phyloP scores from a whole-genome alignment of 1,284 basidiomycete genomes.

The Trichosporon ovoides region DNA sequence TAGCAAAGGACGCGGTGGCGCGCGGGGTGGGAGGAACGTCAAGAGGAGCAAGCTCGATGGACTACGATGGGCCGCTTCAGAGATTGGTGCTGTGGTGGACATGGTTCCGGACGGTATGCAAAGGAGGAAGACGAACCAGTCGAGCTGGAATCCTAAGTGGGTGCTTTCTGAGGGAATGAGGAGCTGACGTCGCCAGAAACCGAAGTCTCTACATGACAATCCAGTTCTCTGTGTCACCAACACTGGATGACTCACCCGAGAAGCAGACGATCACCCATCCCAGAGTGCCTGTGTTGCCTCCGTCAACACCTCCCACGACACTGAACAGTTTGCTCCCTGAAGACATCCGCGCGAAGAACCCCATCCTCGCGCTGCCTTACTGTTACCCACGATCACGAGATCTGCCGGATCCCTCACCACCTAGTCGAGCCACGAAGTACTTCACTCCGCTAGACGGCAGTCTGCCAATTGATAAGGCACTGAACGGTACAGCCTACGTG shows the following conservation, averaged over 20 bases:
- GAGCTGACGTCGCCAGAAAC: conserved; percentile 15
- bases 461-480: conserved; percentile 52
- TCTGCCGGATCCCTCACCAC: conserved; percentile 7
- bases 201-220: conserved; percentile 63
- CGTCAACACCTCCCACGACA: conserved; percentile 13
- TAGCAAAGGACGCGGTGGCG: background rate
- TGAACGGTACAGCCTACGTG: conserved; percentile 62
- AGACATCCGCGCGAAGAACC: background rate
- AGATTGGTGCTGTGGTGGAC: conserved; percentile 62
- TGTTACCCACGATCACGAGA: conserved; percentile 24
- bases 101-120: conserved; percentile 76
- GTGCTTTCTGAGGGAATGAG: conserved; percentile 30
- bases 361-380: conserved; percentile 26
- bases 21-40: background rate
- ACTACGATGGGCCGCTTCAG: conserved; percentile 60
- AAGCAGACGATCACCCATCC: conserved; percentile 15
- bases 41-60: conserved; percentile 56
- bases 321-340: conserved; percentile 24
- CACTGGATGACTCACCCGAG: conserved; percentile 30
- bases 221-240: conserved; percentile 60
- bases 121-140: conserved; percentile 66
- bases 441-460: conserved; percentile 59
- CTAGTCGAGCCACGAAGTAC: conserved; percentile 26
- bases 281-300: conserved; percentile 27
- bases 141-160: conserved; percentile 72